Evolutionary conservation across 148 eudicot genomes (phyloP).

Genomic region (Fagopyrum tataricum): DNA sequence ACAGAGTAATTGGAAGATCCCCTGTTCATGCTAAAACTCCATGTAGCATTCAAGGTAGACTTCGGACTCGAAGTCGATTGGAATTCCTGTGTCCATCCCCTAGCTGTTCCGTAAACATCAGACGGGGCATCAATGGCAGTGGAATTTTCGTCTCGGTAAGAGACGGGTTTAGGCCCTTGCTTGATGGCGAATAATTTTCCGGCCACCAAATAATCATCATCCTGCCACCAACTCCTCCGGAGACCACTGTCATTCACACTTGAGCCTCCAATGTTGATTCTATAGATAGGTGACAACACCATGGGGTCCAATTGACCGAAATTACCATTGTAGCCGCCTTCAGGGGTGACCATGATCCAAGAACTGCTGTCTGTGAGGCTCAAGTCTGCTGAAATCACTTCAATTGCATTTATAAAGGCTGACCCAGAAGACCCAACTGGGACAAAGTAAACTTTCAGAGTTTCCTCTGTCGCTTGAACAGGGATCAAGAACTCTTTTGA

Average conservation of each 20-base stretch:
- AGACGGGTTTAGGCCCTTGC: neutral
- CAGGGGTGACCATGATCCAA: neutral
- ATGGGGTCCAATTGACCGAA: neutral
- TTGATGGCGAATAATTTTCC: conserved; percentile 5
- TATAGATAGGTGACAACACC: neutral
- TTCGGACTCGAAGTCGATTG: conserved; percentile 26
- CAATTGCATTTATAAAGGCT: conserved; percentile 44
- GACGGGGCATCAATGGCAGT: conserved; percentile 16
- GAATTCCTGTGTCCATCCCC: conserved; percentile 24
- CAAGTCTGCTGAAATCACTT: conserved; percentile 21
- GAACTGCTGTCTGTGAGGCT: neutral
- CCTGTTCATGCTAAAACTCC: conserved; percentile 37
- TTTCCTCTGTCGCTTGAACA: neutral
- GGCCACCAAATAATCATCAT: conserved; percentile 15
- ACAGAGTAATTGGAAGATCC: conserved; percentile 30
- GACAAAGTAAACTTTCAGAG: conserved; percentile 20
- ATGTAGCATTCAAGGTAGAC: conserved; percentile 37
- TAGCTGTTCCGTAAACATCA: conserved; percentile 22
- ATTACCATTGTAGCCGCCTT: neutral
- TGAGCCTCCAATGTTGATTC: conserved; percentile 26
- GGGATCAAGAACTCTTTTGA: neutral
- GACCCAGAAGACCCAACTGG: conserved; percentile 15
- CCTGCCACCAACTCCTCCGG: conserved; percentile 25
- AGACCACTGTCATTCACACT: conserved; percentile 19
- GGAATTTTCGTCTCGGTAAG: conserved; percentile 11